Conservation (phyloP, 495 filamentous ascomycete genomes). For the Rusavskia elegans region DNA sequence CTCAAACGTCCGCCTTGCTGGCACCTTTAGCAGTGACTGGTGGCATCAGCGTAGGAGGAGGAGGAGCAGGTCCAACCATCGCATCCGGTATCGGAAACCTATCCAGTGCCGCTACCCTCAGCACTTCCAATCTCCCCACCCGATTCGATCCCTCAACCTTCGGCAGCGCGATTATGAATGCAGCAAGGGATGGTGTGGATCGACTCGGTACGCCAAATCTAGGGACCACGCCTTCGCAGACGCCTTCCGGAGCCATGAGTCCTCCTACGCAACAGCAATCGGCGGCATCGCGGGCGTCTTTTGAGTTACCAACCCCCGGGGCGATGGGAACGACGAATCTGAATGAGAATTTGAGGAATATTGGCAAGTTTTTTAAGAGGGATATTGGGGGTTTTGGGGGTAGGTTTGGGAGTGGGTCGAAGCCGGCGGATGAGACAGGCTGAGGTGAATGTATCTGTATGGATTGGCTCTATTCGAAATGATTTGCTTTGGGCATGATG, state of each 20-base stretch:
- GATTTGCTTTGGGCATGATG: too few species aligned
- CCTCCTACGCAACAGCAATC: conserved; percentile 9
- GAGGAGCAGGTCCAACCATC: conserved; percentile 9
- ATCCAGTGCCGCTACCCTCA: conserved; percentile 26
- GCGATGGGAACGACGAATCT: conserved; percentile 37
- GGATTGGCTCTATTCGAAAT: neutral
- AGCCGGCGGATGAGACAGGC: conserved; percentile 33
- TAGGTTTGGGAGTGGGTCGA: conserved; percentile 38
- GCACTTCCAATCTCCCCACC: conserved; percentile 25
- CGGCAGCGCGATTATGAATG: conserved; percentile 58
- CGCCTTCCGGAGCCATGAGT: conserved; percentile 9
- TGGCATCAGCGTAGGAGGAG: conserved; percentile 13
- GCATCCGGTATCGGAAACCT: conserved; percentile 20
- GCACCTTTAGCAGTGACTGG: conserved; percentile 31
- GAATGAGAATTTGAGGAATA: conserved; percentile 84
- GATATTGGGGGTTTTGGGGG: conserved; percentile 75
- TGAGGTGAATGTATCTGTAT: conserved; percentile 20
- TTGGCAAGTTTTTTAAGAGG: conserved; percentile 88
- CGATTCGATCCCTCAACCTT: conserved; percentile 64
- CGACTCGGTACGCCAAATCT: conserved; percentile 53
- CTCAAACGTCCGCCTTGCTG: conserved; percentile 41
- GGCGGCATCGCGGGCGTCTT: neutral
- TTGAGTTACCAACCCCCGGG: conserved; percentile 19
- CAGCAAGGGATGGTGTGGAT: conserved; percentile 81
- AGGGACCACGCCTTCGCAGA: conserved; percentile 8